phyloP scores from a whole-genome alignment of 129 eudicot species.

The Tanacetum coccineum region DNA sequence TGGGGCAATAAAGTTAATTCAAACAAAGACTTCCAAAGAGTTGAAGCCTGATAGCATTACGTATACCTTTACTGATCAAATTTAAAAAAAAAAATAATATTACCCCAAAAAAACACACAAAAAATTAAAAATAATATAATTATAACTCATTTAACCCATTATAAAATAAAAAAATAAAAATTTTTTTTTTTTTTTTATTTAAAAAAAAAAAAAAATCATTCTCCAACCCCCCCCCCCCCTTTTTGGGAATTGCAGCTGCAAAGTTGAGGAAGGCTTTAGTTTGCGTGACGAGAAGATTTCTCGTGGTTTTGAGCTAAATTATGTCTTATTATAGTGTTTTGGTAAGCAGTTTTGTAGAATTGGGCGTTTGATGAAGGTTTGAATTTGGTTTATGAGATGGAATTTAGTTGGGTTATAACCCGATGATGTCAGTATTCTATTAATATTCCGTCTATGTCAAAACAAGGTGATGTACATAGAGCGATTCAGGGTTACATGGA shows the following conservation, averaged over 20 bases:
- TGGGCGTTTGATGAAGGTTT: slow-evolving; percentile 57
- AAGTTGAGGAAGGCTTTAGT: slow-evolving; percentile 51
- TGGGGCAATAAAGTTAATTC: slow-evolving; percentile 41
- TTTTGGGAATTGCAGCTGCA: slow-evolving; percentile 67
- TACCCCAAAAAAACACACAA: too few species aligned
- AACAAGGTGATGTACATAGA: slow-evolving; percentile 54
- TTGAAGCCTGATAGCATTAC: slow-evolving; percentile 48
- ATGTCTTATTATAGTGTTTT: slow-evolving; percentile 52
- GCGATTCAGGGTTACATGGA: slow-evolving; percentile 55
- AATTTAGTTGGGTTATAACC: slow-evolving; percentile 46
- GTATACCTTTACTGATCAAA: slow-evolving; percentile 50
- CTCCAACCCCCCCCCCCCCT: too few species aligned
- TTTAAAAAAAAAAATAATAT: too few species aligned
- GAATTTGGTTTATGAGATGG: slow-evolving; percentile 54
- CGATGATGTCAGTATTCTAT: slow-evolving; percentile 63
- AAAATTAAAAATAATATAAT: too few species aligned
- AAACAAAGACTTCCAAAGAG: slow-evolving; percentile 43
- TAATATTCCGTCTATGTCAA: slow-evolving; percentile 65
- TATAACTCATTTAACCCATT: too few species aligned
- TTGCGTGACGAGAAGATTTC: slow-evolving; percentile 69
- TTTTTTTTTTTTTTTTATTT: too few species aligned
- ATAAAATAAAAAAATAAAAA: too few species aligned
- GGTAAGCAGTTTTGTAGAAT: slow-evolving; percentile 67
- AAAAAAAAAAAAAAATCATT: too few species aligned
- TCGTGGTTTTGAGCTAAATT: slow-evolving; percentile 40